phyloP scores from a whole-genome alignment of 805 yeast species.

The Cyberlindnera saturnus region DNA sequence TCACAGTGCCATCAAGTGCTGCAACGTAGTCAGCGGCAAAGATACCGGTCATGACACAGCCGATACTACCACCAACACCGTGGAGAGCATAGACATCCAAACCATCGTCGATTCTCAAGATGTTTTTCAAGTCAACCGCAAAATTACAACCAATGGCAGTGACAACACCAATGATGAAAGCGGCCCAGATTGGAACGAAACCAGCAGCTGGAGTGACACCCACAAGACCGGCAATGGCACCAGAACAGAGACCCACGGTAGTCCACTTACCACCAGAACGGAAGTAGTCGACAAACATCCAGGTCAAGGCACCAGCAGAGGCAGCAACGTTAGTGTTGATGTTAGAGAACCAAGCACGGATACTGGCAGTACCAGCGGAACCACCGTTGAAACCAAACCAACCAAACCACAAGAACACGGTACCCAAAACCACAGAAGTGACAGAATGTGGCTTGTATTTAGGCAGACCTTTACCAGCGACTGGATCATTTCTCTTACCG shows the following conservation, averaged over 20 bases:
- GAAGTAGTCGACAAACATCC: slow-evolving; percentile 83
- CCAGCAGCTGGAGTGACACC: slow-evolving; percentile 98
- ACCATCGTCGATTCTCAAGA: slow-evolving; percentile 84
- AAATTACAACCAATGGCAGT: slow-evolving; percentile 76
- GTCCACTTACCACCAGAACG: slow-evolving; percentile 88
- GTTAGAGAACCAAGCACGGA: slow-evolving; percentile 92
- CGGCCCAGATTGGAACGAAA: slow-evolving; percentile 85
- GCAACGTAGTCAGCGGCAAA: slow-evolving; percentile 91
- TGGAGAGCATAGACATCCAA: slow-evolving; percentile 91
- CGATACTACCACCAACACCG: slow-evolving; percentile 89
- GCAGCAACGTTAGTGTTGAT: slow-evolving; percentile 94
- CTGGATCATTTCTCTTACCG: slow-evolving; percentile 87
- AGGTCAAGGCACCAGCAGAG: slow-evolving; percentile 84
- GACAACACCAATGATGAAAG: slow-evolving; percentile 77
- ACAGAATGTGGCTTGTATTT: slow-evolving; percentile 93
- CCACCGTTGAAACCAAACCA: slow-evolving; percentile 99
- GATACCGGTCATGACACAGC: slow-evolving; percentile 80
- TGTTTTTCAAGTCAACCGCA: slow-evolving; percentile 73
- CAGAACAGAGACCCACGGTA: slow-evolving; percentile 89
- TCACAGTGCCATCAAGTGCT: slow-evolving; percentile 68
- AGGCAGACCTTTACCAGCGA: slow-evolving; percentile 51
- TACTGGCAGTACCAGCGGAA: slow-evolving; percentile 87
- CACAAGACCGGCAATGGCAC: slow-evolving; percentile 89
- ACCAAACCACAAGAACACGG: slow-evolving; percentile 94
- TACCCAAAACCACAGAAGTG: slow-evolving; percentile 84